Evolutionary conservation across 1,284 basidiomycete genomes (phyloP), one percentile per base, ranked within the genome.

Genomic region (Ganoderma multipileum): DNA sequence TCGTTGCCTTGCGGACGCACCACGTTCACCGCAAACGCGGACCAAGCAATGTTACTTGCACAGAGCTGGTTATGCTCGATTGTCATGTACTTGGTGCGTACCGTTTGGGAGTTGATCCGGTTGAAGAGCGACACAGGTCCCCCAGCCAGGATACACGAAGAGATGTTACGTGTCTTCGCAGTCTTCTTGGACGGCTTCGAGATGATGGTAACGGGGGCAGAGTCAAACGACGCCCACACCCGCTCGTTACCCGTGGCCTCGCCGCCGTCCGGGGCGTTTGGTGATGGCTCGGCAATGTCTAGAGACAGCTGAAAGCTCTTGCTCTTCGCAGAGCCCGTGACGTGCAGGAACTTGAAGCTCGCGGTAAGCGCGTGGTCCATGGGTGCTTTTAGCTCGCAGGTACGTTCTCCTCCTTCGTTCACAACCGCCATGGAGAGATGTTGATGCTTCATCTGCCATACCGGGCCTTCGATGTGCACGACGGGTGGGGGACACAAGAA

Each of bases 111-210:
- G 81, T 98, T 97, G 85, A 99, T 95, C 76, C 96, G 93, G 79
- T 97, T 97, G 87, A 96, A 97, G 62, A 99, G 87, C 66, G 95
- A 95, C 62, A 99, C 94, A n/a, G 95, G 91, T 26, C 95, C 94
- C 52, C 93, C 92, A 33, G 91, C 91, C 66, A 95, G 88, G 76
- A 98, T 94, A 82, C 96, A 97, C 20, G 94, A 96, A 12, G 94
- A 91, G 76, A 96, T 94, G 78, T 96, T 96, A 77, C 96, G 91
- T 71, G 96, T 96, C 83, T 97, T 97, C 68, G 95, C 95, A 0
- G 96, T 97, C 86, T 97, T 97, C 85, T 97, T 96, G 60, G 95
- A 97, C 38, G 96, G 96, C 81, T 98, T 98, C 76, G 96, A 98
- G 77, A 98, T 97, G 82, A 98, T 95, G 55, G 93, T 92, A 74